Conservation (phyloP, 768 basidiomycete genomes). For the Termitomyces sp. region DNA sequence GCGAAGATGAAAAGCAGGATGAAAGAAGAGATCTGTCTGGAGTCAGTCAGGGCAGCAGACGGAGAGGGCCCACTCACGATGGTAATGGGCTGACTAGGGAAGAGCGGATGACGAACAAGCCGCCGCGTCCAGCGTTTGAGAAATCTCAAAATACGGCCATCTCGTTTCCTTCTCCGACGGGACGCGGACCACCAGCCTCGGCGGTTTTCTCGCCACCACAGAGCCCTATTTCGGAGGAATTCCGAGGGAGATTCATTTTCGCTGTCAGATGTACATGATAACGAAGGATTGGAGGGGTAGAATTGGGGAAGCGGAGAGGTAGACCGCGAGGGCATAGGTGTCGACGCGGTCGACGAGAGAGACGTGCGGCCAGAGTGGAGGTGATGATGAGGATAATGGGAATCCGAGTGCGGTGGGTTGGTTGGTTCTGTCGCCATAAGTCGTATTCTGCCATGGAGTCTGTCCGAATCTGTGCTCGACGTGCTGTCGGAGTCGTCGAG, state of each 20-base stretch:
- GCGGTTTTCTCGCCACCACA: constrained; percentile 39
- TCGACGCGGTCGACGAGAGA: constrained; percentile 36
- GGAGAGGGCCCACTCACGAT: constrained; percentile 47
- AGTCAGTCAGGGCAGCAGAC: background rate
- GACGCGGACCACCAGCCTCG: constrained; percentile 55
- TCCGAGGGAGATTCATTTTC: constrained; percentile 56
- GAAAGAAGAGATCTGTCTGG: constrained; percentile 56
- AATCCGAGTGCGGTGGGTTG: constrained; percentile 19
- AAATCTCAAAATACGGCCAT: constrained; percentile 39
- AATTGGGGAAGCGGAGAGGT: constrained; percentile 56
- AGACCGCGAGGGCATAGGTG: constrained; percentile 60
- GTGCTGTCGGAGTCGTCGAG: constrained; percentile 40
- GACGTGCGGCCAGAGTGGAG: constrained; percentile 33
- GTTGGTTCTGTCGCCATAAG: constrained; percentile 14
- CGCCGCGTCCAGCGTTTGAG: constrained; percentile 50
- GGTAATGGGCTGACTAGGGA: constrained; percentile 75
- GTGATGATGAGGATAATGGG: constrained; percentile 29
- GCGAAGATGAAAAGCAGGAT: constrained; percentile 78
- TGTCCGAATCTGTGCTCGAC: constrained; percentile 38
- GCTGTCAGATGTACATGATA: constrained; percentile 54
- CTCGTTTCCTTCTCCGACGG: constrained; percentile 48
- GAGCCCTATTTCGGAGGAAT: constrained; percentile 30
- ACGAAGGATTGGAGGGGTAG: constrained; percentile 40
- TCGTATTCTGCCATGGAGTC: constrained; percentile 16
- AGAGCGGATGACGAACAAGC: constrained; percentile 65